phyloP scores from a whole-genome alignment of 1,284 basidiomycete species.

The Tilletiopsis washingtonensis region DNA sequence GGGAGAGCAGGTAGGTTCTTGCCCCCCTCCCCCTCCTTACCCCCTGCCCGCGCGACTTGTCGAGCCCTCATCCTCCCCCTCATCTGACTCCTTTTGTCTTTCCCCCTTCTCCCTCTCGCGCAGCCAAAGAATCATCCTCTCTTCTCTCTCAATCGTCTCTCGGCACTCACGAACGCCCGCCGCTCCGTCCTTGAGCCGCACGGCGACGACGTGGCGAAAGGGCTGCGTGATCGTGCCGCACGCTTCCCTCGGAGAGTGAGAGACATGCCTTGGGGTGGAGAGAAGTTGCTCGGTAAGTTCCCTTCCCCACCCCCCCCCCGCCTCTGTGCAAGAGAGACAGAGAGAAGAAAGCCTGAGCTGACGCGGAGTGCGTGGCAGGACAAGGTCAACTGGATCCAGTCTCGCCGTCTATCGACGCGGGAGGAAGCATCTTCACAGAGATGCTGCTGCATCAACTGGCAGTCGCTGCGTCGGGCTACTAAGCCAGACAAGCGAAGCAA shows the following conservation, averaged over 20 bases:
- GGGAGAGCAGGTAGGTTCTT: not conserved
- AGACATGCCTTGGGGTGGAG: constrained; percentile 16
- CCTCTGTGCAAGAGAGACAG: constrained; percentile 1
- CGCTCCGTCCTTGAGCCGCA: constrained; percentile 18
- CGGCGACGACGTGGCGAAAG: constrained; percentile 31
- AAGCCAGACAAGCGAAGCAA: too few relatives aligned
- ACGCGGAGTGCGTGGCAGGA: too few relatives aligned
- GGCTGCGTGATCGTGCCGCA: constrained; percentile 15
- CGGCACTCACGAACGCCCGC: constrained; percentile 35
- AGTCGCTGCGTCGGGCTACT: not conserved
- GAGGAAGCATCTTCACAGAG: constrained; percentile 23
- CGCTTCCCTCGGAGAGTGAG: constrained; percentile 16
- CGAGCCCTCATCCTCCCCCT: not conserved
- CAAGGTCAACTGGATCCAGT: not conserved
- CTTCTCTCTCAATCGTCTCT: constrained; percentile 32
- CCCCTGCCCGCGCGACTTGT: not conserved
- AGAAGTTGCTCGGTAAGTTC: constrained; percentile 13
- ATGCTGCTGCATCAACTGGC: constrained; percentile 14
- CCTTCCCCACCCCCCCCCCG: not conserved
- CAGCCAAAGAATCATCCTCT: constrained; percentile 30
- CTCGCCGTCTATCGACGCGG: not conserved
- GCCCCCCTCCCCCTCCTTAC: too few relatives aligned
- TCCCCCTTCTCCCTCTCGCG: not conserved
- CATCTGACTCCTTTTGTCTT: not conserved
- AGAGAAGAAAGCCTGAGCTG: not conserved